phyloP scores from a whole-genome alignment of 2,329 filamentous ascomycete genomes.

The Scytalidium sp. region DNA sequence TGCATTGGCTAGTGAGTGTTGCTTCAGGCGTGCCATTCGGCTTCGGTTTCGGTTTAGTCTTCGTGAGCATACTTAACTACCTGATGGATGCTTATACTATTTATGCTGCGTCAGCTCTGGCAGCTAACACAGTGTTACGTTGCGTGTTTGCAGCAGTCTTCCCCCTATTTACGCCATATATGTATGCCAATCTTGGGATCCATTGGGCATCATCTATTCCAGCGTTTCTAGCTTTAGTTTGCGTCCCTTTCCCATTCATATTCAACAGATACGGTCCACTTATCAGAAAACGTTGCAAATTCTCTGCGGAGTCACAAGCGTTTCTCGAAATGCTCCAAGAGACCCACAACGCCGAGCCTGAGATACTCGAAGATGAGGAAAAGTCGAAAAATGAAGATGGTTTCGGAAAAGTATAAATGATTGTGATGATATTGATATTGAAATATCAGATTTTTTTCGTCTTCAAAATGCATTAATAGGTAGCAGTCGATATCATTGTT shows the following conservation, averaged over 20 bases:
- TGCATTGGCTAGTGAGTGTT: conserved; percentile 51
- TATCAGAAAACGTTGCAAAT: conserved; percentile 67
- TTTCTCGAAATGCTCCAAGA: not conserved
- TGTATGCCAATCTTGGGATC: conserved; percentile 55
- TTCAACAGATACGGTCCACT: conserved; percentile 68
- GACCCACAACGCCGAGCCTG: too few species aligned
- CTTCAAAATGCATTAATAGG: too few species aligned
- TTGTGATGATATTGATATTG: too few species aligned
- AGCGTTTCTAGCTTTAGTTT: conserved; percentile 69
- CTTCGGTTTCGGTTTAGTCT: conserved; percentile 54
- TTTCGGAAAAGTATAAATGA: too few species aligned
- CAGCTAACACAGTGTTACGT: conserved; percentile 68
- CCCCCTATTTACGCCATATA: conserved; percentile 63
- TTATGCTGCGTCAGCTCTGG: conserved; percentile 72
- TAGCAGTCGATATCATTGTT: too few species aligned
- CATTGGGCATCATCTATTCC: conserved; percentile 75
- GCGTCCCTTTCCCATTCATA: conserved; percentile 72
- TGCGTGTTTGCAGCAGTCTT: conserved; percentile 68
- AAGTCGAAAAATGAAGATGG: too few species aligned
- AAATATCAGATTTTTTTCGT: too few species aligned
- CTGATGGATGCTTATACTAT: conserved; percentile 67
- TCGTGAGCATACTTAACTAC: conserved; percentile 62
- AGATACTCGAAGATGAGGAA: too few species aligned
- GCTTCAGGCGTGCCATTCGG: conserved; percentile 35
- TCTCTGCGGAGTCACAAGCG: conserved; percentile 59